Evolutionary conservation across 140 eudicot species (phyloP).

Genomic region (Anethum foeniculum): DNA sequence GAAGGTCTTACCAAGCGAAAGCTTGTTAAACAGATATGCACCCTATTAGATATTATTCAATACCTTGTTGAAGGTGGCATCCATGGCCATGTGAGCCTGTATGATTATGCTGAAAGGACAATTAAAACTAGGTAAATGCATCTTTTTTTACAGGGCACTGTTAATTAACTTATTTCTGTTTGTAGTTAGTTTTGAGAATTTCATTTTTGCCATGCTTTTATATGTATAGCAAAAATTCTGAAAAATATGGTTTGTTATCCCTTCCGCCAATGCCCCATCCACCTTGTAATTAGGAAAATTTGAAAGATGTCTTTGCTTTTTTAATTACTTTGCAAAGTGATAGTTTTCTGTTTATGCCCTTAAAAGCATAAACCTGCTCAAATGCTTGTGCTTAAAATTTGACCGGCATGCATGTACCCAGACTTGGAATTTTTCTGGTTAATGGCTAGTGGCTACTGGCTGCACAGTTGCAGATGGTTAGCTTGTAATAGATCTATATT

Average conservation of each 20-base stretch:
- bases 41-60: constrained; percentile 68
- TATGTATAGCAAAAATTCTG: not conserved
- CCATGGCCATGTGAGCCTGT: constrained; percentile 72
- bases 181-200: not conserved
- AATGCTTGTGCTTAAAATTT: not conserved
- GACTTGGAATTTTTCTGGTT: not conserved
- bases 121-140: constrained; percentile 57
- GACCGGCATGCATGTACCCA: not conserved
- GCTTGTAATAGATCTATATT: not conserved
- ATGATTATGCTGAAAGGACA: constrained; percentile 67
- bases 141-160: not conserved
- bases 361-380: not conserved
- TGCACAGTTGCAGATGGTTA: not conserved
- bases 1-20: constrained; percentile 44
- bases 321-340: not conserved
- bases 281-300: not conserved
- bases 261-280: not conserved
- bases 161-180: not conserved
- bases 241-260: not conserved
- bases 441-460: not conserved
- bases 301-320: not conserved
- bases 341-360: not conserved
- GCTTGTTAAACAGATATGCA: constrained; percentile 79
- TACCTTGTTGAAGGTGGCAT: constrained; percentile 83
- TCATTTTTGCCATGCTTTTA: not conserved